Base-by-base conservation (phyloP, 257 asterid species). In the Capsicum chinense region DNA sequence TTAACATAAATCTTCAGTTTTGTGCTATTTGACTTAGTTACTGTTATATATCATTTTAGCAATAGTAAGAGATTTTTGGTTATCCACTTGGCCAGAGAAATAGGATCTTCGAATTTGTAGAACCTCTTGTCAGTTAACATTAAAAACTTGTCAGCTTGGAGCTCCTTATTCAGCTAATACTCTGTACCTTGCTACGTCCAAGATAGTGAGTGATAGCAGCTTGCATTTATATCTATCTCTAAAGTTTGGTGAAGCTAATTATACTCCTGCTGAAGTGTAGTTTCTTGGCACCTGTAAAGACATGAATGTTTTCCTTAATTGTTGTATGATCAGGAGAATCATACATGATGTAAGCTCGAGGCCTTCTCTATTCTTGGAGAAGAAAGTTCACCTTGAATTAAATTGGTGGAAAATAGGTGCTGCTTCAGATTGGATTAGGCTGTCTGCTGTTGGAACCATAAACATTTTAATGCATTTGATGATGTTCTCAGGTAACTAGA, bases 91-190 rank as follows among this genome's bases (percentile, higher is more conserved):
- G 82, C 50, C 50, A 54, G 62, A 14, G 64, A 78, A 74, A 15
- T 14, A 54, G 82, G 14, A 78, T 54, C 13, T 54, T 54, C 63
- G 12, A 54, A 54, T 47, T 70, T 47, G 39, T 47, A 17, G 15
- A n/a, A 11, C 80, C 58, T 47, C 58, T 59, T 17, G n/a, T 70
- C 52, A 42, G 35, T 17, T 70, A 39, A 42, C 15, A 16, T 9
- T 8, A 42, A 12, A 50, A 13, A 7, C 1, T 74, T 74, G 8
- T 54, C 50, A 52, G 16, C 62, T 26, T 14, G 62, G 48, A 56
- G 54, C 62, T 78, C 82, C 81, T 76, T 52, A 13, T 76, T 76
- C 81, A 7, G 63, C 62, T 76, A 33, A 52, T 26, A 13, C 64
- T 26, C 9, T 54, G 64, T 78, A 47, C 80, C 39, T n/a, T n/a